phyloP scores from a whole-genome alignment of 352 stramenopile species.

The Chrysophaeum taylorii region DNA sequence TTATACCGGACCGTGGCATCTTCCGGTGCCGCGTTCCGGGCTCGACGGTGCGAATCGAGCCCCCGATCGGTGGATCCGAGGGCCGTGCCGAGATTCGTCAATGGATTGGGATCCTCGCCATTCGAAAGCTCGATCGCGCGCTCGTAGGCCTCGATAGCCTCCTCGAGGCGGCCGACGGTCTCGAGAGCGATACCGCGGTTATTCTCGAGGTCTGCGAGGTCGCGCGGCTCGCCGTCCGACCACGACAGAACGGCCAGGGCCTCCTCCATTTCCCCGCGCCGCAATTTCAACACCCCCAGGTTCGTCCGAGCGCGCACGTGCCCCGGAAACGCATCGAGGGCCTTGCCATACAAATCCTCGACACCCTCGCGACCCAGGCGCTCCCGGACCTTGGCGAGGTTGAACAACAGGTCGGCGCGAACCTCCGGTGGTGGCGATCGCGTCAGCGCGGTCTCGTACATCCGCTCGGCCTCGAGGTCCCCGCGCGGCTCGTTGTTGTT shows the following conservation, averaged over 20 bases:
- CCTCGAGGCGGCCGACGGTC: background rate
- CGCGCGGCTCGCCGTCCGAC: background rate
- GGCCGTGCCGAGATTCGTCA: constrained; percentile 4
- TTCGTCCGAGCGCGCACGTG: background rate
- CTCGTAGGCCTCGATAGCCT: background rate
- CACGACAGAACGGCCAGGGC: background rate
- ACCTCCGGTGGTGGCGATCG: no score
- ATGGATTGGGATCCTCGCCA: background rate
- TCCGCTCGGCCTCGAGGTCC: background rate
- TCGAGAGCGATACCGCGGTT: constrained; percentile 12
- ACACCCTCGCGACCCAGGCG: background rate
- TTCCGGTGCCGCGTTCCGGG: background rate
- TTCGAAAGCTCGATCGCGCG: background rate
- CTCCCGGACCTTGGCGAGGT: background rate
- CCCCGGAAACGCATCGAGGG: background rate
- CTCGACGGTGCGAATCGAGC: background rate
- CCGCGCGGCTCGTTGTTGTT: background rate
- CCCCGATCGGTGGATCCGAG: background rate
- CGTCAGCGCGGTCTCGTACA: background rate
- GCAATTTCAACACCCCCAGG: background rate
- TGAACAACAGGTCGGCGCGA: background rate
- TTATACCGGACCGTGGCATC: background rate
- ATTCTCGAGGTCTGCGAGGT: background rate
- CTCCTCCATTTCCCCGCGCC: background rate
- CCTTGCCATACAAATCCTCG: background rate